Base-by-base conservation (phyloP, 2,329 filamentous ascomycete genomes). In the Ascochyta koolunga region DNA sequence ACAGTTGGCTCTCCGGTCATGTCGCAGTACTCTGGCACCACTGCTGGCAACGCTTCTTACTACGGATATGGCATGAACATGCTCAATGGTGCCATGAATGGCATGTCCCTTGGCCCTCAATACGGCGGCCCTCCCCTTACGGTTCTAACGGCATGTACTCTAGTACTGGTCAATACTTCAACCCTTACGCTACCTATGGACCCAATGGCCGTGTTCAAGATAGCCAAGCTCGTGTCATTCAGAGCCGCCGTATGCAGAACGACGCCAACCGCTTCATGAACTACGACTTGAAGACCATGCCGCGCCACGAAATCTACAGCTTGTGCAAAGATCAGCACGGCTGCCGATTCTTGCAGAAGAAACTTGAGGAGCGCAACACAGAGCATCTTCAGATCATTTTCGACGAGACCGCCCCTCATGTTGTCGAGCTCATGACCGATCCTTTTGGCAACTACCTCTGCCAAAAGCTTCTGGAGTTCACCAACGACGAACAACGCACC, bases 361-460 rank as follows among this genome's bases (percentile, higher is more conserved):
- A 98, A 80, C 83, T 99, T 5, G 95, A 99, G 78, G 93, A 96
- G 70, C 89, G 89, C 65, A 87, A 89, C 64, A 84, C 89, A 5
- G 89, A 93, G 24, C 86, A 96, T 68, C 85, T 97, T 45, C 89
- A 96, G 74, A 87, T 93, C 81, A 98, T 99, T 74, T 99, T 96
- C 82, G 82, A 88, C 25, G 95, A 99, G 80, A 96, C 93, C 47
- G 91, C 93, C 72, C 84, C 89, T 70, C 92, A 98, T 74, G 93
- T 99, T 65, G 88, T 96, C 60, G 95, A 99, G 80, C 83, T 99
- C 62, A 99, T 99, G 95, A 97, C 92, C 56, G 83, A 99, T 77
- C 93, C 95, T 9, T 99, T 99, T 76, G 95, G 95, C 74, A 99
- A 99, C 81, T 99, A 99, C 77, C 87, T 99, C 64, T 98, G 93